Evolutionary conservation across 306 rosid species (phyloP).

Genomic region (Cotoneaster glaucophyllus): DNA sequence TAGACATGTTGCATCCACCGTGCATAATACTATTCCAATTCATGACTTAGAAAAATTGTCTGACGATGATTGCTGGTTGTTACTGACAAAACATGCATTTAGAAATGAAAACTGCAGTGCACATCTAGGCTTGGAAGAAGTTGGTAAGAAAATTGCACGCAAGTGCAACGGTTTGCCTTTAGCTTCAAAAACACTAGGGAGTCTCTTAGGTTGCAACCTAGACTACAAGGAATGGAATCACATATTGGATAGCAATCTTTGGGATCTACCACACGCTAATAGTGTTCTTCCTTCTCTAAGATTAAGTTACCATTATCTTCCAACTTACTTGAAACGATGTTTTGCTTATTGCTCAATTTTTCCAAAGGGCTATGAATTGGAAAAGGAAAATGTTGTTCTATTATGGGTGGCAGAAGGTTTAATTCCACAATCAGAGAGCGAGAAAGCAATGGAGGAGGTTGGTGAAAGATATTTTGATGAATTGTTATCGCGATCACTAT

Average conservation of each 20-base stretch:
- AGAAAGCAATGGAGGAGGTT: background rate
- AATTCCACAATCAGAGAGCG: background rate
- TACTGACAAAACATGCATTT: background rate
- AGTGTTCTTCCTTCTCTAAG: background rate
- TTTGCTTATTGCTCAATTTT: constrained; percentile 10
- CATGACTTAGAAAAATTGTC: background rate
- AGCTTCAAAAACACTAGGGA: background rate
- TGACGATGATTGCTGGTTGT: constrained; percentile 1
- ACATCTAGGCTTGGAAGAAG: background rate
- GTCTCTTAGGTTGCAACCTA: background rate
- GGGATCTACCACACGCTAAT: background rate
- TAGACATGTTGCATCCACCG: background rate
- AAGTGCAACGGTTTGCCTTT: constrained; percentile 25
- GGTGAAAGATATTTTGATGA: constrained; percentile 9
- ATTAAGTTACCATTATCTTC: constrained; percentile 17
- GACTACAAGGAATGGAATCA: background rate
- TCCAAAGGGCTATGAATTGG: constrained; percentile 1
- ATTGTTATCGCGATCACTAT: background rate
- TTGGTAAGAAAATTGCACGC: constrained; percentile 10
- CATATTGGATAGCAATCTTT: background rate
- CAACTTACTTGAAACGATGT: constrained; percentile 4
- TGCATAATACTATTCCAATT: background rate
- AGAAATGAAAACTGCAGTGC: background rate
- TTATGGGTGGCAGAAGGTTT: constrained; percentile 20
- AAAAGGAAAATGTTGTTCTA: background rate